phyloP scores from a whole-genome alignment of 2,329 filamentous ascomycete genomes.

The Cordyceps cicadae region DNA sequence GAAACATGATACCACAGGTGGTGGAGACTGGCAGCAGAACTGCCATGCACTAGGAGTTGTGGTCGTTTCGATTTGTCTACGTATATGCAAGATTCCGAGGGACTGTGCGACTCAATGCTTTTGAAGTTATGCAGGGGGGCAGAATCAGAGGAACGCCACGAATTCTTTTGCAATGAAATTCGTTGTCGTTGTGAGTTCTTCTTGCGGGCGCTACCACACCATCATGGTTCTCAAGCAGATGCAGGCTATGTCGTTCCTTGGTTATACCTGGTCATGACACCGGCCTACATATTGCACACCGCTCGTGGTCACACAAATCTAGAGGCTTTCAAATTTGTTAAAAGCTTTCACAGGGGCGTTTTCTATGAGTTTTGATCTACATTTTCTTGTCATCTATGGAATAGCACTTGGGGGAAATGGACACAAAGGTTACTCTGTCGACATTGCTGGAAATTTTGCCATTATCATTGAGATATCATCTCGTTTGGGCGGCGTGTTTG shows the following conservation, averaged over 20 bases:
- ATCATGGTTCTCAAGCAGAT: not conserved
- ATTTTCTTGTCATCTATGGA: not conserved
- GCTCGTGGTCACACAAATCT: not conserved
- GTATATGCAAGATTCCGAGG: not conserved
- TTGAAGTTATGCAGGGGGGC: not conserved
- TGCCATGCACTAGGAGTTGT: conserved; percentile 17
- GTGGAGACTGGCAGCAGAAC: conserved; percentile 23
- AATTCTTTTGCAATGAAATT: not conserved
- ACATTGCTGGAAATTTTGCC: conserved; percentile 3
- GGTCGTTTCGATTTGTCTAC: not conserved
- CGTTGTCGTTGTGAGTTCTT: not conserved
- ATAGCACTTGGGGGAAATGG: not conserved
- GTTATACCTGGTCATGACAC: not conserved
- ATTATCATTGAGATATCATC: not conserved
- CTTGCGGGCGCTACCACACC: not conserved
- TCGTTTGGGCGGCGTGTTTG: too few relatives aligned
- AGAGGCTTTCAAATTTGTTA: not conserved
- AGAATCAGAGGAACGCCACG: not conserved
- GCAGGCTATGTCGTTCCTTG: not conserved
- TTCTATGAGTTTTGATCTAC: not conserved
- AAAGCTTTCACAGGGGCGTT: conserved; percentile 9
- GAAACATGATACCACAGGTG: conserved; percentile 21
- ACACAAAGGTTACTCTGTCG: not conserved
- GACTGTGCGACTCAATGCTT: not conserved
- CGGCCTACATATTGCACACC: not conserved